Evolutionary conservation across 768 basidiomycete genomes (phyloP).

Genomic region (Tricholoma sp.): DNA sequence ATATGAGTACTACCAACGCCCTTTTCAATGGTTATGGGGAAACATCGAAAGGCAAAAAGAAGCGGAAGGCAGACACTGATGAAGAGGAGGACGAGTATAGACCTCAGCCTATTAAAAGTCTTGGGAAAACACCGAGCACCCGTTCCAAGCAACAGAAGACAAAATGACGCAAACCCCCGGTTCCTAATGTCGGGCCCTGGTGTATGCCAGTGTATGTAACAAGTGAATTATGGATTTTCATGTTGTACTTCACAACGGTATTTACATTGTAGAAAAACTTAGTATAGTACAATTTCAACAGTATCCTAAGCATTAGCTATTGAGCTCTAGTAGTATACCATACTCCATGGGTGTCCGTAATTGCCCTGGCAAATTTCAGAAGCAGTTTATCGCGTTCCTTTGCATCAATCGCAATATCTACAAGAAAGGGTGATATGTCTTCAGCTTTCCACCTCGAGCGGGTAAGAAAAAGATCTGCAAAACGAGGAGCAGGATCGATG

Average conservation of each 20-base stretch:
- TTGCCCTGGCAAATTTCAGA: slow-evolving; percentile 78
- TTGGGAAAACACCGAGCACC: slow-evolving; percentile 36
- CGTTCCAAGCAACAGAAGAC: slow-evolving; percentile 32
- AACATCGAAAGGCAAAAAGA: slow-evolving; percentile 22
- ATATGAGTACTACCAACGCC: slow-evolving; percentile 27
- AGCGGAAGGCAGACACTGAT: slow-evolving; percentile 27
- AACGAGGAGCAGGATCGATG: slow-evolving; percentile 71
- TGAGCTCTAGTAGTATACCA: slow-evolving; percentile 71
- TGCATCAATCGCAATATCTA: slow-evolving; percentile 73
- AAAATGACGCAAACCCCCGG: not conserved
- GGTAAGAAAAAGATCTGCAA: slow-evolving; percentile 83
- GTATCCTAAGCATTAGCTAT: slow-evolving; percentile 26
- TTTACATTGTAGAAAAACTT: not conserved
- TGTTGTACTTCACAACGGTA: not conserved
- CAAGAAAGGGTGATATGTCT: slow-evolving; percentile 78
- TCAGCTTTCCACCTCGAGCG: slow-evolving; percentile 70
- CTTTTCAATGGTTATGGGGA: slow-evolving; percentile 9
- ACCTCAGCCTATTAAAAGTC: slow-evolving; percentile 35
- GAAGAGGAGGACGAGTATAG: slow-evolving; percentile 44
- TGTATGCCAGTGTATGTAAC: not conserved
- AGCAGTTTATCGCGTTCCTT: slow-evolving; percentile 88
- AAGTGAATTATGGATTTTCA: not conserved
- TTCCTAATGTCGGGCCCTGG: not conserved
- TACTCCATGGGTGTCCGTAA: slow-evolving; percentile 59
- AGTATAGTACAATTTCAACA: too few species aligned